phyloP scores from a whole-genome alignment of 805 yeast genomes.

The Ogataea philodendri region DNA sequence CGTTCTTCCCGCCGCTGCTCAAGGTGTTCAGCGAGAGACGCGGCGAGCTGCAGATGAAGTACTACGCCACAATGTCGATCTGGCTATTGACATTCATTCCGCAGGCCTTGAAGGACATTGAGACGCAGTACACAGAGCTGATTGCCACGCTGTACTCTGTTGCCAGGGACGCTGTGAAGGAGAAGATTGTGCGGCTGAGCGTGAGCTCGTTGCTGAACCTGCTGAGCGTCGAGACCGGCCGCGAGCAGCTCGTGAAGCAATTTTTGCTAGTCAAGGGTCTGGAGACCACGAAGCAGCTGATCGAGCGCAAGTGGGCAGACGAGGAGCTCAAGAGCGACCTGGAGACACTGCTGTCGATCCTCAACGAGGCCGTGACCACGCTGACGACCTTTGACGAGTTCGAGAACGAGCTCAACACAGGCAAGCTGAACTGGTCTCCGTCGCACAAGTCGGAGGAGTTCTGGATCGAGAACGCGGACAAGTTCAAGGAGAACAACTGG shows the following conservation, averaged over 20 bases:
- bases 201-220: conserved; percentile 69
- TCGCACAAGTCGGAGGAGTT: conserved; percentile 86
- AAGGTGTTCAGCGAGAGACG: conserved; percentile 42
- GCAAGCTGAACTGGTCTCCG: conserved; percentile 82
- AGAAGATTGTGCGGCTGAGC: conserved; percentile 85
- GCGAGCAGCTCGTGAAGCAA: conserved; percentile 55
- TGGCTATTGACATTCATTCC: conserved; percentile 84
- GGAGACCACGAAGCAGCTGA: conserved; percentile 61
- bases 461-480: conserved; percentile 79
- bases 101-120: conserved; percentile 46
- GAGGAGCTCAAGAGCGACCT: conserved; percentile 83
- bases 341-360: conserved; percentile 50
- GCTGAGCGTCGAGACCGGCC: conserved; percentile 40
- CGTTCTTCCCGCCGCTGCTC: conserved; percentile 49
- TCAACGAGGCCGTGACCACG: conserved; percentile 69
- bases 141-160: conserved; percentile 53
- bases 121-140: conserved; percentile 51
- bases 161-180: conserved; percentile 82
- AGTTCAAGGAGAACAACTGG: conserved; percentile 78
- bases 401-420: conserved; percentile 75
- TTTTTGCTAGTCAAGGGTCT: conserved; percentile 73
- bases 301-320: conserved; percentile 91
- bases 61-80: conserved; percentile 68
- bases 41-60: conserved; percentile 75
- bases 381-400: conserved; percentile 94